These are phyloP conservation scores for Talaromyces sp. DNA, from an alignment of 2,329 filamentous ascomycete species.

Conservation along the genomic window DNA sequence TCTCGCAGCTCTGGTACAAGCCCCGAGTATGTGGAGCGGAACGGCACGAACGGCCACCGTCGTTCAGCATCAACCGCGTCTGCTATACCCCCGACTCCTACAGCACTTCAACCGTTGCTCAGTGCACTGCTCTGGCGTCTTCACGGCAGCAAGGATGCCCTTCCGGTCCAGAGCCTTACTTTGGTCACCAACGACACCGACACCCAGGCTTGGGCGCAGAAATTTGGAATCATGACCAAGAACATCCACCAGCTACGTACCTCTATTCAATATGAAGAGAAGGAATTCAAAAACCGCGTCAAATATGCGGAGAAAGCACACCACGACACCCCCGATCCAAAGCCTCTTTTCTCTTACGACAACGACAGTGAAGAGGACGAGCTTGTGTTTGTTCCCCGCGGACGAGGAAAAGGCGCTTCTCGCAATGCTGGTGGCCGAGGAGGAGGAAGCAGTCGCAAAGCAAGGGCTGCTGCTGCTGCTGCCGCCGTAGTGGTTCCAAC, in stretches of 20 bases:
- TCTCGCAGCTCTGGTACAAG: slow-evolving; percentile 42
- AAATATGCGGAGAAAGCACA: slow-evolving; percentile 41
- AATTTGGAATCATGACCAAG: slow-evolving; percentile 42
- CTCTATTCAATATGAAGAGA: slow-evolving; percentile 42
- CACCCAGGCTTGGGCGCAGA: slow-evolving; percentile 41
- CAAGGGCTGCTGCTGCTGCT: slow-evolving; percentile 17
- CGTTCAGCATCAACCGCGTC: slow-evolving; percentile 26
- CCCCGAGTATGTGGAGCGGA: slow-evolving; percentile 32
- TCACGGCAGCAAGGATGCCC: slow-evolving; percentile 28
- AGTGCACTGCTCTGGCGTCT: slow-evolving; percentile 42
- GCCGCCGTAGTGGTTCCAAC: slow-evolving; percentile 14
- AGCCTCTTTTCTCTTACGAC: slow-evolving; percentile 41
- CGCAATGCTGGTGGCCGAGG: slow-evolving; percentile 22
- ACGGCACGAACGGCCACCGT: slow-evolving; percentile 21
- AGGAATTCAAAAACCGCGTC: slow-evolving; percentile 40
- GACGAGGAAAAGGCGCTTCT: slow-evolving; percentile 29
- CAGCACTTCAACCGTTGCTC: slow-evolving; percentile 36
- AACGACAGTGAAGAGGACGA: slow-evolving; percentile 45
- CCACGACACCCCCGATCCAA: slow-evolving; percentile 28
- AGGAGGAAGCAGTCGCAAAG: slow-evolving; percentile 24
- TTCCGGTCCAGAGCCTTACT: slow-evolving; percentile 32
- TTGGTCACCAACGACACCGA: slow-evolving; percentile 40
- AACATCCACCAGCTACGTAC: slow-evolving; percentile 44
- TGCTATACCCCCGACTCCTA: slow-evolving; percentile 32
- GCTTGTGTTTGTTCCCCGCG: slow-evolving; percentile 41